Percentiles rank a stretch among this genome's conserved stretches.
phyloP scores from a whole-genome alignment of 805 yeast genomes.

The Kuraishia hungarica region DNA sequence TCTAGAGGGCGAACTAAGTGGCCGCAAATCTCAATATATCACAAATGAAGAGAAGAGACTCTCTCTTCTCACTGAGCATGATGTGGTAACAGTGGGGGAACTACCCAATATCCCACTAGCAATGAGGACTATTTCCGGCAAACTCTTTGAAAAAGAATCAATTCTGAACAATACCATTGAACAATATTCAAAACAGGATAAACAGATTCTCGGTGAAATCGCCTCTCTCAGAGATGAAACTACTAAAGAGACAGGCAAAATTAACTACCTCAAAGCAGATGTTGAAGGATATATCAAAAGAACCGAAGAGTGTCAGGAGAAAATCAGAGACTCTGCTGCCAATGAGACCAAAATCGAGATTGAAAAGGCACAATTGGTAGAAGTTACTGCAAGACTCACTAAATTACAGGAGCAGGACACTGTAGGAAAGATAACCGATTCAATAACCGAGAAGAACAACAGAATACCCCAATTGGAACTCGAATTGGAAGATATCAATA shows the following conservation, averaged over 20 bases:
- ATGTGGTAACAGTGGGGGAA: too few relatives aligned
- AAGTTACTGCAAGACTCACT: constrained; percentile 26
- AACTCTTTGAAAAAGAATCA: neutral
- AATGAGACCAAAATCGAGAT: constrained; percentile 39
- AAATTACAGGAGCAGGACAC: constrained; percentile 18
- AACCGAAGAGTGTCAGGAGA: constrained; percentile 26
- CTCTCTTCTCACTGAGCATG: neutral
- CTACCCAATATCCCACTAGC: neutral
- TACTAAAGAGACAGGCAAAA: constrained; percentile 33
- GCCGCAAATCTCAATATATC: constrained; percentile 16
- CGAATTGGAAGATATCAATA: constrained; percentile 44
- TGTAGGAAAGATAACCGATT: constrained; percentile 19
- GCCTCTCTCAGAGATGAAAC: constrained; percentile 21
- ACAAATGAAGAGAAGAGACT: constrained; percentile 6
- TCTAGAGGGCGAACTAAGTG: constrained; percentile 47
- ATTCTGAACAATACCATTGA: neutral
- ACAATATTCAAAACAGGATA: constrained; percentile 1
- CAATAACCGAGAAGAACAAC: constrained; percentile 29
- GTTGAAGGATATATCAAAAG: constrained; percentile 25
- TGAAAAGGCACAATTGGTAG: constrained; percentile 32
- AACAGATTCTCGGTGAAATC: constrained; percentile 10
- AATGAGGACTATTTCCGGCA: neutral
- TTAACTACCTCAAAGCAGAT: constrained; percentile 33
- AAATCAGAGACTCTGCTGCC: constrained; percentile 26
- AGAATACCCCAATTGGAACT: constrained; percentile 28